Evolutionary conservation across 2,329 filamentous ascomycete species (phyloP).

Genomic region (Sporothrix variecibatus): DNA sequence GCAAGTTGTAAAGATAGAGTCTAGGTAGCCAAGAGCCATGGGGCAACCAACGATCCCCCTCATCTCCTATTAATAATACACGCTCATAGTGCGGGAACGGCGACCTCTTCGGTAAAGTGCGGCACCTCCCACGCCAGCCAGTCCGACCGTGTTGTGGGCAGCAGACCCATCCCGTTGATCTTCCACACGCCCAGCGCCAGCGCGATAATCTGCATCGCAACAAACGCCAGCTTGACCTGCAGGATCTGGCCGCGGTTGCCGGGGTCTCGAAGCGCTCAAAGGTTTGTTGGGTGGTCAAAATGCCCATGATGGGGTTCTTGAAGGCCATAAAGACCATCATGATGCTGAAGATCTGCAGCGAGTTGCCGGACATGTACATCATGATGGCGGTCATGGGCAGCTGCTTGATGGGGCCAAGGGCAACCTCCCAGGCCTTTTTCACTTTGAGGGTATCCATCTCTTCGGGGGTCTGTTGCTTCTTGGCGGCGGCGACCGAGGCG

Average conservation of each 20-base stretch:
- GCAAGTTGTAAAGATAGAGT: background rate
- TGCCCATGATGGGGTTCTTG: conserved; percentile 87
- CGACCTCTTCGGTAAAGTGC: conserved; percentile 66
- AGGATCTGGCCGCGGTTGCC: conserved; percentile 71
- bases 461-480: conserved; percentile 66
- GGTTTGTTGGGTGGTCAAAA: conserved; percentile 80
- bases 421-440: conserved; percentile 98
- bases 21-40: background rate
- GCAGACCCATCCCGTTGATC: conserved; percentile 90
- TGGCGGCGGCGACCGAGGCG: conserved; percentile 39
- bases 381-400: conserved; percentile 98
- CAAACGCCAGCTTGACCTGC: conserved; percentile 82
- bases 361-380: conserved; percentile 99
- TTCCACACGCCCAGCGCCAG: conserved; percentile 92
- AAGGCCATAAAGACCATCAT: conserved; percentile 99
- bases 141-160: conserved; percentile 94
- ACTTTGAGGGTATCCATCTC: conserved; percentile 96
- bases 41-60: too few relatives aligned
- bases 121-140: conserved; percentile 95
- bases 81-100: conserved; percentile 61
- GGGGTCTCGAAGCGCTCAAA: conserved; percentile 90
- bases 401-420: conserved; percentile 87
- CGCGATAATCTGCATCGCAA: conserved; percentile 82
- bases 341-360: conserved; percentile 97
- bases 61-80: too few relatives aligned